These are phyloP conservation scores for Mortierella sp. DNA, from an alignment of 371 early-diverging fungal genomes.

Conservation along the genomic window DNA sequence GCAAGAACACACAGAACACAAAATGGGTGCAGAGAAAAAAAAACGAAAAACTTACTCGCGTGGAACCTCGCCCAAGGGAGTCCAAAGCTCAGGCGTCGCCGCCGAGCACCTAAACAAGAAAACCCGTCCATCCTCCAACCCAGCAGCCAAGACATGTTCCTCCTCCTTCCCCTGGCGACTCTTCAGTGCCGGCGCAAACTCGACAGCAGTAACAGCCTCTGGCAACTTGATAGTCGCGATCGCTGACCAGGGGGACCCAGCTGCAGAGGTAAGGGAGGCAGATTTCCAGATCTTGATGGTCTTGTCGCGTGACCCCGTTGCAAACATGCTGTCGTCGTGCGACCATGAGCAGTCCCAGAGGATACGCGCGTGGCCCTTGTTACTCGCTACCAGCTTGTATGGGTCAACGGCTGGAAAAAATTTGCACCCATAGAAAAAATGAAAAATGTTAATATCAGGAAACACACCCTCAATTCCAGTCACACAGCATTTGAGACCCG, in stretches of 20 bases:
- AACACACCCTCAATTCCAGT: not conserved
- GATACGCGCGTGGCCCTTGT: slow-evolving; percentile 94
- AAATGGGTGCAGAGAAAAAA: not conserved
- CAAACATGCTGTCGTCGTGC: slow-evolving; percentile 84
- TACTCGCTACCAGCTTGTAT: slow-evolving; percentile 69
- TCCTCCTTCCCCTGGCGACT: slow-evolving; percentile 52
- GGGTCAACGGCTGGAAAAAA: slow-evolving; percentile 58
- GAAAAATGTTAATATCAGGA: not conserved
- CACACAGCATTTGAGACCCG: not conserved
- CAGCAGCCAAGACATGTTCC: slow-evolving; percentile 79
- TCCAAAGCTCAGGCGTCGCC: slow-evolving; percentile 59
- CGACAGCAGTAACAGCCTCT: slow-evolving; percentile 86
- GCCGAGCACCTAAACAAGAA: slow-evolving; percentile 62
- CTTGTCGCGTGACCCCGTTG: slow-evolving; percentile 94
- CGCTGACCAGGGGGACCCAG: slow-evolving; percentile 50
- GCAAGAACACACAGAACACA: not conserved
- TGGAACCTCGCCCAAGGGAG: slow-evolving; percentile 59
- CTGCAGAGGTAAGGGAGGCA: not conserved
- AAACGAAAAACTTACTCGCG: slow-evolving; percentile 60
- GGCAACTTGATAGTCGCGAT: slow-evolving; percentile 76
- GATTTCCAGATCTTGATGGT: slow-evolving; percentile 84
- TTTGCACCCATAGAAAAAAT: not conserved
- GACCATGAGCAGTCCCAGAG: slow-evolving; percentile 94
- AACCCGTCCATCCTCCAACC: slow-evolving; percentile 86
- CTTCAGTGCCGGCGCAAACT: slow-evolving; percentile 72